Evolutionary conservation across 768 basidiomycete genomes (phyloP).

Genomic region (Xanthoconium purpureum): DNA sequence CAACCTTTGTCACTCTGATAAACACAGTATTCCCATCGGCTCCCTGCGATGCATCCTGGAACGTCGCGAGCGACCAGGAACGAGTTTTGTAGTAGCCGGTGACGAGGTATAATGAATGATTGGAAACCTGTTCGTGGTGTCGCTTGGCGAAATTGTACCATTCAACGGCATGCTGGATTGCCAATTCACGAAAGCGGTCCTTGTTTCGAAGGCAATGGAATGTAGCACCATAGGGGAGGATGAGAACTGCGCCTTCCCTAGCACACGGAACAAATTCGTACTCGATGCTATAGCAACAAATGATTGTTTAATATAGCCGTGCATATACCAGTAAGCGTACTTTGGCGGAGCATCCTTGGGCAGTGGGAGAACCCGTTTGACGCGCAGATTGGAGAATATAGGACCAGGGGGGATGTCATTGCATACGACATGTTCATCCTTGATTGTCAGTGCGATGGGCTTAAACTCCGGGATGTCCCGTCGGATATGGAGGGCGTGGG

Average conservation of each 20-base stretch:
- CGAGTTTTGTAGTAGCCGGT: neutral
- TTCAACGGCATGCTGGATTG: slow-evolving; percentile 8
- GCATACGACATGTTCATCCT: neutral
- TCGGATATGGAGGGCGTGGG: neutral
- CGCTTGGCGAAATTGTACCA: slow-evolving; percentile 20
- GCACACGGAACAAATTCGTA: neutral
- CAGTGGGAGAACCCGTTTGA: neutral
- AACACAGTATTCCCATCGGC: neutral
- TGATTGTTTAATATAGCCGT: neutral
- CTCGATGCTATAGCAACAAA: neutral
- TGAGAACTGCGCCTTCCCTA: slow-evolving; percentile 25
- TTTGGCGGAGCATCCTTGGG: neutral
- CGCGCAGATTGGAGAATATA: neutral
- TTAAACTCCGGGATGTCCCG: neutral
- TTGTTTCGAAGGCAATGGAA: slow-evolving; percentile 10
- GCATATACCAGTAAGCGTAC: neutral
- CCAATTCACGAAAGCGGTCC: slow-evolving; percentile 12
- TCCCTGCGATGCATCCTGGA: neutral
- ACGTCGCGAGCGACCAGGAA: neutral
- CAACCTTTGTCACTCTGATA: neutral
- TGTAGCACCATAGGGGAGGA: slow-evolving; percentile 28
- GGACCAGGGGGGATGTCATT: neutral
- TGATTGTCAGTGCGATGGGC: neutral
- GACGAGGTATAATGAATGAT: neutral
- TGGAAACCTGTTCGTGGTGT: neutral